Base-by-base conservation (phyloP, 163 green algal species). In the Chloromonas sp. region DNA sequence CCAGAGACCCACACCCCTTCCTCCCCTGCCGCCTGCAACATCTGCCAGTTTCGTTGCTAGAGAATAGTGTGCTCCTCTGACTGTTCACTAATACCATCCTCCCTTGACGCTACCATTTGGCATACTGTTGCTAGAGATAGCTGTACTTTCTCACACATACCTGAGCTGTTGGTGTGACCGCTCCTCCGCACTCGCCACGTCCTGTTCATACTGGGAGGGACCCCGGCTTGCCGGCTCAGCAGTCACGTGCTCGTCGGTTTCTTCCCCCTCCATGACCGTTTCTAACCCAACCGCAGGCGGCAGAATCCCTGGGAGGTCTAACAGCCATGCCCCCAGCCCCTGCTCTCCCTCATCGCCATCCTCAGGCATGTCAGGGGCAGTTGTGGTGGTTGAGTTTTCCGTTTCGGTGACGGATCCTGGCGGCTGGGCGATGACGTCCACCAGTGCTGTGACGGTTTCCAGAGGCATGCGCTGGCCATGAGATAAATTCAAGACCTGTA, bases 381-480 rank as follows among this genome's bases (percentile, higher is more conserved):
- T 36, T 36, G 36, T 36, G 36, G 36, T 36, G 36, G 36, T 36
- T 36, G 36, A 36, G 36, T 36, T 36, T 36, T 36, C 36, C 36
- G 36, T 36, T 36, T 36, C 36, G 36, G 36, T 36, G 36, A 36
- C 36, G 36, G 36, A 36, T 36, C 36, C 2, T 71, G 66, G n/a
- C 15, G 57, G 58, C 82, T 61, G 3, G 2, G 14, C 5, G 59
- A 36, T 11, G 59, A 59, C 14, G 58, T 83, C 58, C n/a, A 86
- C 79, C 2, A 88, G 81, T 1, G 71, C 87, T 0, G 11, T 71
- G 66, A 94, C 62, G 1, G 91, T 76, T 0, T 85, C 81, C 0
- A 90, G 58, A 60, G 90, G 83, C 1, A 92, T 2, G 58, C 66
- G 5, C 71, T 79, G 71, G 5, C 71, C 71, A 14, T 14, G 2